Conservation (phyloP, 768 basidiomycete genomes). For the Punctularia strigosozonata region DNA sequence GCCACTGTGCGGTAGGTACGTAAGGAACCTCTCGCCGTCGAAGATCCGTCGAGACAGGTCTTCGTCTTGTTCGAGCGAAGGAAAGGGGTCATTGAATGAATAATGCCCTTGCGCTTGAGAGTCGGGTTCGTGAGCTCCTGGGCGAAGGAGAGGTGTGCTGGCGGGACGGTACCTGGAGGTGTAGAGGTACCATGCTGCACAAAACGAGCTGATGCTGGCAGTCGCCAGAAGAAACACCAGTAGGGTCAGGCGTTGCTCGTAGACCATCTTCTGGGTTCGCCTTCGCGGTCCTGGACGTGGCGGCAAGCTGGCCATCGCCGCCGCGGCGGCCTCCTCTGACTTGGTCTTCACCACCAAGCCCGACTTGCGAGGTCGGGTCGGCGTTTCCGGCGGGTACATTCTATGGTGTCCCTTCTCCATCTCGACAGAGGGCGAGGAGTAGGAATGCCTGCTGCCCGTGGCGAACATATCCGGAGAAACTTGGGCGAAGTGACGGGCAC, state of each 20-base stretch:
- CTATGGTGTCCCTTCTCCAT: no score
- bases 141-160: neutral
- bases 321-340: neutral
- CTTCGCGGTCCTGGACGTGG: neutral
- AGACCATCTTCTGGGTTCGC: slow-evolving; percentile 1
- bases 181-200: slow-evolving; percentile 51
- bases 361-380: no score
- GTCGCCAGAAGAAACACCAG: slow-evolving; percentile 35
- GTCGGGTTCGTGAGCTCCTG: neutral
- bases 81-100: slow-evolving; percentile 3
- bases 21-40: slow-evolving; percentile 40
- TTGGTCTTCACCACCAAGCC: neutral
- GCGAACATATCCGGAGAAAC: no score
- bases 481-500: no score
- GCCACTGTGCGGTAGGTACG: slow-evolving; percentile 76
- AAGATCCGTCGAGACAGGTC: no score
- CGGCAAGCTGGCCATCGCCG: neutral
- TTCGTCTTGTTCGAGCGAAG: slow-evolving; percentile 14
- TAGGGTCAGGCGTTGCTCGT: slow-evolving; percentile 27
- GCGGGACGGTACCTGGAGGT: slow-evolving; percentile 37
- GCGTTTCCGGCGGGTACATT: no score
- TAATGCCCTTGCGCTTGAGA: neutral
- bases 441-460: no score
- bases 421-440: no score
- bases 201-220: slow-evolving; percentile 41